Evolutionary conservation across 1,284 basidiomycete genomes (phyloP), one percentile per base, ranked within the genome.

Genomic region (Moesziomyces aphidis): DNA sequence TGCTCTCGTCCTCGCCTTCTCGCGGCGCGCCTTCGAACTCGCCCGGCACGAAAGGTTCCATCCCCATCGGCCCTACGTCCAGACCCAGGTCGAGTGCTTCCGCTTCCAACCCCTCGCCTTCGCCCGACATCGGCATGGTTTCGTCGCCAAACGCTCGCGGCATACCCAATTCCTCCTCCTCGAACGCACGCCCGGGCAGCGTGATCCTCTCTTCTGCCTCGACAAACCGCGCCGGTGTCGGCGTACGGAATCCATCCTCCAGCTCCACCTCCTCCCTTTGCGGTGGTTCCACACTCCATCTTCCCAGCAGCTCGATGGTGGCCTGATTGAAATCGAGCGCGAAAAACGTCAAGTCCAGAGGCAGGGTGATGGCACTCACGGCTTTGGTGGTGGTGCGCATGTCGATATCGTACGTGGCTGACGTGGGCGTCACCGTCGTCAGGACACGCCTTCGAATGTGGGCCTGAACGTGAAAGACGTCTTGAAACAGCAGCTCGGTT

Each of bases 1-100:
- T 26, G 0, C 58, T 70, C 2, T 70, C 67, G 24, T 70, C 61
- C 15, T 54, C 67, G 2, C 49, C 28, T 1, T 22, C 36, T 15
- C 56, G 53, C 22, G 60, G 50, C 5, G 56, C 39, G 4, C 26
- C 61, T 28, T 70, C 67, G 7, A 21, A 54, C 21, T 57, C 61
- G 19, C 42, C 56, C 2, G 53, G 55, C 2, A 36, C 26, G 21
- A 69, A 39, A 19, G 50, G 51, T n/a, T 62, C 66, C 4, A 50
- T 52, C n/a, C 61, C 31, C 5, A 17, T 19, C 31, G 53, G 43
- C 52, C 63, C 23, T 5, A 50, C 50, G 23, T 73, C 71, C 9
- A 75, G n/a, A 2, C 73, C 73, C 21, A 75, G 22, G 42, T 75
- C 73, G 0, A 75, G 52, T 1, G 63, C 63, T 23, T 75, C 73